Conservation (phyloP, 805 yeast species). For the Maudiozyma bulderi region DNA sequence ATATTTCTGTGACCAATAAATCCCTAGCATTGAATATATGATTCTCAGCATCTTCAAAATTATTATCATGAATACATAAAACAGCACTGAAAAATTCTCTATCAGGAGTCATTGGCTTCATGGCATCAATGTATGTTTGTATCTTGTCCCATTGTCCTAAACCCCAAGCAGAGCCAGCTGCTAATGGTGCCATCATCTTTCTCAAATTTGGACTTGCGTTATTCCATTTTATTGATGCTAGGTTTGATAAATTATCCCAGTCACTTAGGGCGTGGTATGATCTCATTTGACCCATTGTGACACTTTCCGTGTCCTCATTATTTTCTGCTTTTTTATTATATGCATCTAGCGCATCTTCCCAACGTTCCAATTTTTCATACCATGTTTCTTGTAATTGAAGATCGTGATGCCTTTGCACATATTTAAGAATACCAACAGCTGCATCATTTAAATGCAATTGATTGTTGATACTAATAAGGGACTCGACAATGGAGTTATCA, state of each 20-base stretch:
- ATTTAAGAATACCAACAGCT: slow-evolving; percentile 87
- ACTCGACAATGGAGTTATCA: slow-evolving; percentile 72
- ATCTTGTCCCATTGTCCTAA: slow-evolving; percentile 91
- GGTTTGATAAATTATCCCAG: slow-evolving; percentile 82
- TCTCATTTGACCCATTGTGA: slow-evolving; percentile 92
- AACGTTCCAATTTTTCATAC: slow-evolving; percentile 89
- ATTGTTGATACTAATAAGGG: slow-evolving; percentile 82
- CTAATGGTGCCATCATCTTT: slow-evolving; percentile 83
- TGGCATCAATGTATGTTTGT: slow-evolving; percentile 80
- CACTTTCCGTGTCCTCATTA: slow-evolving; percentile 55
- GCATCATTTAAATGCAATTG: slow-evolving; percentile 93
- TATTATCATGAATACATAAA: slow-evolving; percentile 68
- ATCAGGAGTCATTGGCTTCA: slow-evolving; percentile 88
- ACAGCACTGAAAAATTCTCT: slow-evolving; percentile 89
- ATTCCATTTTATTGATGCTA: slow-evolving; percentile 80
- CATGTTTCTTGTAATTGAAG: slow-evolving; percentile 88
- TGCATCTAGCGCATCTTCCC: slow-evolving; percentile 93
- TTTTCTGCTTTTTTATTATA: slow-evolving; percentile 63
- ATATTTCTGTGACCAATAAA: slow-evolving; percentile 78
- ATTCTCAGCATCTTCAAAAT: slow-evolving; percentile 65
- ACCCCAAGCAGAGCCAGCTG: slow-evolving; percentile 98
- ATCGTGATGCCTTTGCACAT: slow-evolving; percentile 82
- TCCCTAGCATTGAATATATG: slow-evolving; percentile 82
- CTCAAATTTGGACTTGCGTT: slow-evolving; percentile 58
- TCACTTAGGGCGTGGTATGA: slow-evolving; percentile 94